These are phyloP conservation scores for Helenozyma rhizophorensis DNA, from an alignment of 805 yeast genomes.

Conservation along the genomic window DNA sequence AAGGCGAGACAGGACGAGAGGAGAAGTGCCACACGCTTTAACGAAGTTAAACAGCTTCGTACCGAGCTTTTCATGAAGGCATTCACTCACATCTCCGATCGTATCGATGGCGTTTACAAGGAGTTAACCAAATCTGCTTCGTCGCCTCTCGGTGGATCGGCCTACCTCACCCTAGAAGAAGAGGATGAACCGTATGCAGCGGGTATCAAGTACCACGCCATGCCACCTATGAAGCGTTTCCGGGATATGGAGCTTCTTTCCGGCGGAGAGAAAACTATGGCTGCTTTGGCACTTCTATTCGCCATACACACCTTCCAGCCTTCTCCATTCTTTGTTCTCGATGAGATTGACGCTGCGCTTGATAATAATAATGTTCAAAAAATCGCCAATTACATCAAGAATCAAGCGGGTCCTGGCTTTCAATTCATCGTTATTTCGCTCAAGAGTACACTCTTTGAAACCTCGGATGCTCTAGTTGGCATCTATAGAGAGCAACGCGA, in stretches of 20 bases:
- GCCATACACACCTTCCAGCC: constrained; percentile 90
- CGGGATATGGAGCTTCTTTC: constrained; percentile 88
- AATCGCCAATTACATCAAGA: constrained; percentile 80
- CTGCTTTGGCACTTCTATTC: constrained; percentile 88
- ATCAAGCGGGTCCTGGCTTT: constrained; percentile 68
- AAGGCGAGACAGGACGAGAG: constrained; percentile 58
- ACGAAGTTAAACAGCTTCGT: constrained; percentile 56
- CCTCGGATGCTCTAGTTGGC: constrained; percentile 88
- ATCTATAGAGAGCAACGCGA: constrained; percentile 77
- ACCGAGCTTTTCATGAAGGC: constrained; percentile 64
- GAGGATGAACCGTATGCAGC: constrained; percentile 83
- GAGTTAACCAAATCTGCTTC: constrained; percentile 73
- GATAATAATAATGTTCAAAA: constrained; percentile 84
- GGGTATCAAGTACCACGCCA: constrained; percentile 87
- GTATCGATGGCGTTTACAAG: constrained; percentile 74
- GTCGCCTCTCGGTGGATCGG: constrained; percentile 88
- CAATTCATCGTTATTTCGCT: constrained; percentile 93
- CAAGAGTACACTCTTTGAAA: constrained; percentile 81
- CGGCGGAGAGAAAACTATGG: constrained; percentile 96
- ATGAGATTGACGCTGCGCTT: constrained; percentile 97
- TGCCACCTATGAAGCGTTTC: constrained; percentile 94
- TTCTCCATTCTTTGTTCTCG: constrained; percentile 92
- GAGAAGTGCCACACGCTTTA: constrained; percentile 50
- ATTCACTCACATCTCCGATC: constrained; percentile 66
- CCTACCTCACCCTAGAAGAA: constrained; percentile 79